phyloP scores from a whole-genome alignment of 306 rosid genomes.

The Prunus mongolica region DNA sequence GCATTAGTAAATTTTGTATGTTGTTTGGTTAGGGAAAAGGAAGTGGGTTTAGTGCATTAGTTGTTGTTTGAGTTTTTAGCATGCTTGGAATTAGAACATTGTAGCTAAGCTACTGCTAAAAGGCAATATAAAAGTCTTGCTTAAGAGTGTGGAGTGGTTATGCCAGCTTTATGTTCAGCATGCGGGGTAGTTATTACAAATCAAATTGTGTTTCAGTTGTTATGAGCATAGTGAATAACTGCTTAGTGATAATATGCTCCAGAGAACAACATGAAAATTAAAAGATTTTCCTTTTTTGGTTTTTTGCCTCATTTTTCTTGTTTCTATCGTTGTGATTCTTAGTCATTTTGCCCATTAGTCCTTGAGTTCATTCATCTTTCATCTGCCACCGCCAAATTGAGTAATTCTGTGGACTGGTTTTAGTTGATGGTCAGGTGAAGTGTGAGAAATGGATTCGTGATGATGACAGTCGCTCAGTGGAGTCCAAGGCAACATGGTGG shows the following conservation, averaged over 20 bases:
- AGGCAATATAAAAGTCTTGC: neutral
- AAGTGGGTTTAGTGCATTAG: neutral
- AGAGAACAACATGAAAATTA: neutral
- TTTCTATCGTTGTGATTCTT: neutral
- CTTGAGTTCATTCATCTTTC: slow-evolving; percentile 1
- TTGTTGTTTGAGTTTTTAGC: neutral
- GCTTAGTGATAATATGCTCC: neutral
- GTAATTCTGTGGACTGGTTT: slow-evolving; percentile 36
- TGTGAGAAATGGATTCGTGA: slow-evolving; percentile 95
- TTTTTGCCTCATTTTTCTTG: neutral
- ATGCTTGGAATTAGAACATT: neutral
- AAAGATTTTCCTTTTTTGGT: neutral
- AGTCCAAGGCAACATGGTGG: slow-evolving; percentile 86
- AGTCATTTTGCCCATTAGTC: neutral
- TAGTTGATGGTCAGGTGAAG: slow-evolving; percentile 90
- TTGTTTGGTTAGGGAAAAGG: neutral
- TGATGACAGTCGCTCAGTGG: slow-evolving; percentile 44
- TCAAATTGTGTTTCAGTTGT: neutral
- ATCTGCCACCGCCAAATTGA: slow-evolving; percentile 23
- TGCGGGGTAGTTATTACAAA: neutral
- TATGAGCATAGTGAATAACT: neutral
- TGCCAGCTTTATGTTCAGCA: neutral
- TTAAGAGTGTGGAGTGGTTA: neutral
- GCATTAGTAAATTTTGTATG: neutral
- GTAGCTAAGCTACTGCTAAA: neutral